Evolutionary conservation across 2,329 filamentous ascomycete species (phyloP).

Genomic region (Falciphora oryzae): DNA sequence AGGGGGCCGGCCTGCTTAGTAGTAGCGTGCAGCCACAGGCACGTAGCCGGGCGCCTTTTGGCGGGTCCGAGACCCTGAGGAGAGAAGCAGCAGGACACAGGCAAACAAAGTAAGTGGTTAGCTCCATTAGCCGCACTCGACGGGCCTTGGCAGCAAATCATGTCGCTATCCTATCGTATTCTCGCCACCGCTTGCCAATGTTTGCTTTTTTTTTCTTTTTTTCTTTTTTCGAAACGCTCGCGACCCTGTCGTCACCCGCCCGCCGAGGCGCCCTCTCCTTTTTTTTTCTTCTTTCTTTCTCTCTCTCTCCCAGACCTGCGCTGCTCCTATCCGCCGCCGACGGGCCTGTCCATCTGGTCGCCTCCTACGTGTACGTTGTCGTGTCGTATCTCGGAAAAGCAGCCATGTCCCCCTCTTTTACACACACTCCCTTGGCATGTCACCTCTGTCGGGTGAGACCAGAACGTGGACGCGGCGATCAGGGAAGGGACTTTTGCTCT

Average conservation of each 20-base stretch:
- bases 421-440: background rate
- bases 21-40: background rate
- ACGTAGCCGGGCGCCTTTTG: background rate
- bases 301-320: background rate
- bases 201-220: background rate
- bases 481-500: background rate
- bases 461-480: background rate
- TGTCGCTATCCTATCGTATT: background rate
- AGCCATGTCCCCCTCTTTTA: background rate
- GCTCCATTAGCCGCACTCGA: background rate
- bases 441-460: background rate
- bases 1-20: background rate
- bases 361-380: no score
- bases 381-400: background rate
- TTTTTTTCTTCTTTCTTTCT: background rate
- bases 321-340: background rate
- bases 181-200: background rate
- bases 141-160: background rate
- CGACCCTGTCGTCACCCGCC: no score
- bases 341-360: background rate
- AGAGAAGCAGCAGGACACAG: background rate
- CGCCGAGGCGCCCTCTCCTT: no score
- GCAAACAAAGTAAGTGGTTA: background rate
- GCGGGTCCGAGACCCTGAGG: background rate
- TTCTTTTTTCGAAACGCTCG: no score